Evolutionary conservation across 1,139 yeast species (phyloP), one percentile per base, ranked within the genome.

Genomic region (Candida sp.): DNA sequence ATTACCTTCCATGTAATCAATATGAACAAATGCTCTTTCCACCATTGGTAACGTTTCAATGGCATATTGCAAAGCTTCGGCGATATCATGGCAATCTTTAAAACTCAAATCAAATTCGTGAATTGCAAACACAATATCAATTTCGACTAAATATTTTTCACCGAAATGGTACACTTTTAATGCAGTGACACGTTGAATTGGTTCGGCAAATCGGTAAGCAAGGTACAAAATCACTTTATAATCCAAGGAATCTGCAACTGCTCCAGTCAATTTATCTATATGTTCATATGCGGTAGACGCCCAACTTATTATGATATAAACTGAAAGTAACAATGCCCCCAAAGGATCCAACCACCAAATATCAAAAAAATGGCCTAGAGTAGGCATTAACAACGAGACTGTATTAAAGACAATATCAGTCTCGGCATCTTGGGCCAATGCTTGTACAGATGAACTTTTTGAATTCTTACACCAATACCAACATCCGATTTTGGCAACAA

Each of bases 31-130:
- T 2, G 93, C 90, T 43, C 95, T 70, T 58, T 86, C 93, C 2
- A 87, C 90, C 62, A 73, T 78, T 0, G 93, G 90, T 43, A 87
- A 66, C 0, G 90, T 81, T 53, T 87, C 95, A 35, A 87, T 72
- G 1, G 95, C 87, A 56, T 86, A 87, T 61, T 87, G 95, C 39
- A 87, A 65, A 0, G 91, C 84, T 60, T 87, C 95, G 4, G 90
- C 95, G 36, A 86, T 73, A 59, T 87, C 95, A 59, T 87, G 95
- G 45, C 84, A 73, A 55, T 87, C 95, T 47, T 82, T 76, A 52
- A 86, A 68, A 5, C 73, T 63, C 53, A 84, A 64, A 37, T 68
- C 55, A 40, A 60, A 66, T 43, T 63, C 68, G 15, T 73, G 67
- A 21, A 71, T 66, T 43, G 82, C 81, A 46, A 82, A 74, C 5